Base-by-base conservation (phyloP, 106 monocot genomes). In the Apostasia ramifera region DNA sequence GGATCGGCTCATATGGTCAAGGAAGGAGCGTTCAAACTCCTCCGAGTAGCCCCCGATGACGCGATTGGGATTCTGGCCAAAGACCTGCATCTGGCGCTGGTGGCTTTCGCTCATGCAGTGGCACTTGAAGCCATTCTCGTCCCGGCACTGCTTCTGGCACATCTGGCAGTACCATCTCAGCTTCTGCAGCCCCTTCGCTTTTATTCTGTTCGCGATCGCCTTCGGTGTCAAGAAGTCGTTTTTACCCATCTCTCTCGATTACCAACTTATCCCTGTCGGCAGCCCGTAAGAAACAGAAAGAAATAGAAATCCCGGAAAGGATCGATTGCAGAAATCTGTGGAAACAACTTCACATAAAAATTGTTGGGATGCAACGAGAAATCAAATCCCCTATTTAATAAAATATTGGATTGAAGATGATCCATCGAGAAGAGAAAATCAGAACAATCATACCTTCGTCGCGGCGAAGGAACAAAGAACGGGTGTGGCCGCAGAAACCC, bases 81-180 rank as follows among this genome's bases (percentile, higher is more conserved):
- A 97, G 56, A 97, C 76, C 87, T 92, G 92, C 97, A 97, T 97
- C 89, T 97, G 97, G 50, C 92, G 92, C 81, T 97, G 97, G 79
- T 97, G 97, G 71, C 66, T 59, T 77, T 97, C 97, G 76, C 84
- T 83, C 82, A 97, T 63, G 89, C 97, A 97, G 77, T 95, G 95
- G 76, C 95, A 95, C 78, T 95, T 95, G 82, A 95, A 95, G 1
- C 95, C 95, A 59, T 95, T 95, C 86, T 95, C 95, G 69, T 95
- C 95, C 41, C 95, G 88, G 82, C 95, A 95, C 69, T 95, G 95
- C 82, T 95, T 95, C 82, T 95, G 88, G 77, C 95, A 95, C 95
- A 95, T 95, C 86, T 95, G 95, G 84, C 95, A 95, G 82, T 95
- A 95, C 95, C 95, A 95, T 39, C 95, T 81, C 41, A 95, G 86